Evolutionary conservation across 306 rosid genomes (phyloP), one percentile per base, ranked within the genome.

Genomic region (Trifolium fragiferum): DNA sequence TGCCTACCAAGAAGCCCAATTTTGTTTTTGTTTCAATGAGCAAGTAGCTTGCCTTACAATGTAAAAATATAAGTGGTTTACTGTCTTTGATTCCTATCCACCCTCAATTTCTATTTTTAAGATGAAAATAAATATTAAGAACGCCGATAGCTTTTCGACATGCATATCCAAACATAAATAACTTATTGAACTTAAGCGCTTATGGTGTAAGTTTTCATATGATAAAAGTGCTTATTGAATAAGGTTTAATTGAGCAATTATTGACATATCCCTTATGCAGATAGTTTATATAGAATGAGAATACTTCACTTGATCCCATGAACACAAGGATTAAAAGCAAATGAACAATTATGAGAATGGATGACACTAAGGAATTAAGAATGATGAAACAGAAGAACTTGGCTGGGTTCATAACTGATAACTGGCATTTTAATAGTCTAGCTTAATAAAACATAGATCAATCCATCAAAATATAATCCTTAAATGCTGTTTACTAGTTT

Each of bases 241-340:
- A 64, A 37, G n/a, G 11, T 38, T 38, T 64, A 20, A 64, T 64
- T 64, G 16, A 16, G 69, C 32, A 18, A 8, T 10, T 38, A 16
- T 37, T 50, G 6, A 11, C 15, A 64, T 4, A 18, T 64, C 69
- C 49, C n/a, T 37, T 64, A 64, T 53, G 72, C 64, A 53, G n/a
- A 60, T 25, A 68, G 21, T 60, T 62, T 80, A 68, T 81, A 53
- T 30, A 30, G 70, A 54, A 44, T 69, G 74, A 53, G 49, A 55
- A 44, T 70, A 21, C 66, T 25, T 58, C 67, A 20, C 40, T 33
- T 53, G 80, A 62, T 68, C 61, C 55, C 53, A 35, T 50, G 21
- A 64, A 23, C n/a, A 18, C 70, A 19, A 25, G 25, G 75, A 68
- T 37, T 40, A 23, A 33, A 63, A 50, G 67, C 38, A 47, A 50